A percentile compares a stretch with the other conserved stretches of the same genome.
phyloP scores from a whole-genome alignment of 202 grass and related monocot species.

The Setaria italica region DNA sequence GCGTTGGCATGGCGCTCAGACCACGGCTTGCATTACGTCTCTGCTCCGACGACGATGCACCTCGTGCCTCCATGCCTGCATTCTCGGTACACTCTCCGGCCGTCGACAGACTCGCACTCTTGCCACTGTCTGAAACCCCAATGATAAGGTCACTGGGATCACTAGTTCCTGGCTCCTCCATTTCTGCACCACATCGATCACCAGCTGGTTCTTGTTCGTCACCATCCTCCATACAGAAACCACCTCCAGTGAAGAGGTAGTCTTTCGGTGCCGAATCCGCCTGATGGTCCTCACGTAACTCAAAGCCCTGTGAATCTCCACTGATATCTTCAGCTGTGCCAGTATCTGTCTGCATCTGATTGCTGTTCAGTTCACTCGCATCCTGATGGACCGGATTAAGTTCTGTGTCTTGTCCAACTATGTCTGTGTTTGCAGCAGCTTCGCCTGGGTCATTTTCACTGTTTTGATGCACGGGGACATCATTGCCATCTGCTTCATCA shows the following conservation, averaged over 20 bases:
- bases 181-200: constrained; percentile 28
- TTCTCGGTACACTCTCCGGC: constrained; percentile 21
- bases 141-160: constrained; percentile 32
- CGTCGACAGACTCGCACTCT: not conserved
- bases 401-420: constrained; percentile 22
- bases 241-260: constrained; percentile 72
- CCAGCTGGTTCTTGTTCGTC: constrained; percentile 42
- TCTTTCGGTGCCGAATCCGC: constrained; percentile 46
- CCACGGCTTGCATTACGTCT: constrained; percentile 37
- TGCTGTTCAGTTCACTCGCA: constrained; percentile 32
- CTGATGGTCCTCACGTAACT: constrained; percentile 11
- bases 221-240: constrained; percentile 69
- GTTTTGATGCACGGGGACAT: constrained; percentile 32
- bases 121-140: constrained; percentile 12
- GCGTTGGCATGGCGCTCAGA: constrained; percentile 63
- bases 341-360: constrained; percentile 27
- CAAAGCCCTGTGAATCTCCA: constrained; percentile 41
- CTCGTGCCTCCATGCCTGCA: constrained; percentile 23
- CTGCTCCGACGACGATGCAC: constrained; percentile 29
- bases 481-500: constrained; percentile 53
- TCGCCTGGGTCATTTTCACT: constrained; percentile 43
- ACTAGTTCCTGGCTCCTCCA: constrained; percentile 29
- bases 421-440: constrained; percentile 33
- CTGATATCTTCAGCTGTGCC: constrained; percentile 18
- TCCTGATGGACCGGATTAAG: constrained; percentile 34